Base-by-base conservation (phyloP, 2,329 filamentous ascomycete genomes). In the Akanthomyces dipterigenus region DNA sequence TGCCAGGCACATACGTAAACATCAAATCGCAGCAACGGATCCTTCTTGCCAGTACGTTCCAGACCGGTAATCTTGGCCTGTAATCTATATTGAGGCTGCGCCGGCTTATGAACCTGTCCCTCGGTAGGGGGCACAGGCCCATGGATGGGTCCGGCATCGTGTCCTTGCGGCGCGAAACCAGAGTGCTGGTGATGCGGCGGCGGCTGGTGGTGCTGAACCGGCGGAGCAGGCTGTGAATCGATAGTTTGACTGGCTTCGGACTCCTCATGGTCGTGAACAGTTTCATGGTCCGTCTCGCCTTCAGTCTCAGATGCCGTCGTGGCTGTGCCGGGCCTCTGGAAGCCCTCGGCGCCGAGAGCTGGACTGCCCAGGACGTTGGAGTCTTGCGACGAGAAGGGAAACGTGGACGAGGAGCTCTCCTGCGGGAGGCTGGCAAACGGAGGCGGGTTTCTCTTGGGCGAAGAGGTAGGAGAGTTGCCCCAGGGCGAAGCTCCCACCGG, bases 21-120 rank as follows among this genome's bases (percentile, higher is more conserved):
- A 76, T 99, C 95, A 72, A 99, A 99, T 68, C 91, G 86, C 63
- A 99, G 76, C 66, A 98, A 92, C 1, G 93, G 92, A 70, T 99
- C 95, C 76, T 98, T 99, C 75, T 96, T 92, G 64, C 93, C 93
- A 4, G 90, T 95, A 63, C 95, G 84, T 77, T 99, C 95, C 53
- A 99, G 79, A 2, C 90, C 92, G 1, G 93, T 97, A 65, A 99
- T 92, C 79, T 98, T 99, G 50, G 90, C 92, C 72, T 96, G 92
- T 42, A 99, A 83, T 75, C 91, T 93, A 75, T 90, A 93, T 64
- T 88, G 85, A 31, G 90, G 88, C 60, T 85, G 82, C 48, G 84
- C 77, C 12, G 79, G 76, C 65, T 76, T 73, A 3, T 85, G 91
- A 3, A 84, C 85, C 60, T 78, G 79, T 63, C 26, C 57, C 7